phyloP scores from a whole-genome alignment of 2,329 filamentous ascomycete genomes.

The Alternaria gaisen region DNA sequence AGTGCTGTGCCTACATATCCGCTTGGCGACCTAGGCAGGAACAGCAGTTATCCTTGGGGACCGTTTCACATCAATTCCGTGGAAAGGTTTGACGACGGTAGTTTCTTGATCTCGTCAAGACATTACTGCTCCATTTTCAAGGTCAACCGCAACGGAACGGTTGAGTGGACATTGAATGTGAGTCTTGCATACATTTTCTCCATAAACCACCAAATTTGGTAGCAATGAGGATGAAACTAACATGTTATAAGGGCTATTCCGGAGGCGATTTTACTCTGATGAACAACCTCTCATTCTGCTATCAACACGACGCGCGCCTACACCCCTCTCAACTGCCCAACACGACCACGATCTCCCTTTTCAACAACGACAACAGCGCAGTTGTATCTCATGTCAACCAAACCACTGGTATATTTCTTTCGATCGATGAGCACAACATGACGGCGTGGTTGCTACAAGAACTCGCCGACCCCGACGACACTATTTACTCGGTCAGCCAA shows the following conservation, averaged over 20 bases:
- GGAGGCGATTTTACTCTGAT: conserved; percentile 16
- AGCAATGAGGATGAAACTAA: not conserved
- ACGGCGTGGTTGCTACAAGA: conserved; percentile 12
- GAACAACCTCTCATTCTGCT: conserved; percentile 17
- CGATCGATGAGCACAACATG: conserved; percentile 11
- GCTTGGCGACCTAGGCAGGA: not conserved
- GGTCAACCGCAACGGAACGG: conserved; percentile 3
- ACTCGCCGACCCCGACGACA: conserved; percentile 1
- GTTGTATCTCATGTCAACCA: conserved; percentile 1
- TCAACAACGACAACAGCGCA: conserved; percentile 11
- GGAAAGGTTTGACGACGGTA: conserved; percentile 6
- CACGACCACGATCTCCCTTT: conserved; percentile 7
- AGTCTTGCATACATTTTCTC: not conserved
- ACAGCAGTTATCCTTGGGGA: conserved; percentile 9
- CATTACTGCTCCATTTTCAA: conserved; percentile 9
- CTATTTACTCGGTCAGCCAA: conserved; percentile 5
- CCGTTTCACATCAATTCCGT: conserved; percentile 7
- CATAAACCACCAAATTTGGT: not conserved
- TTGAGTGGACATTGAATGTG: conserved; percentile 8
- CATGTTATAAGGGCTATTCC: not conserved
- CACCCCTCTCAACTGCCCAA: not conserved
- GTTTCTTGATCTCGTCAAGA: conserved; percentile 6
- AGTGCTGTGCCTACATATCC: conserved; percentile 8
- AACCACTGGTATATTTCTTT: conserved; percentile 9
- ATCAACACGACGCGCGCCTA: conserved; percentile 20